Base-by-base conservation (phyloP, 108 stramenopile genomes). In the Asterionellopsis glacialis region DNA sequence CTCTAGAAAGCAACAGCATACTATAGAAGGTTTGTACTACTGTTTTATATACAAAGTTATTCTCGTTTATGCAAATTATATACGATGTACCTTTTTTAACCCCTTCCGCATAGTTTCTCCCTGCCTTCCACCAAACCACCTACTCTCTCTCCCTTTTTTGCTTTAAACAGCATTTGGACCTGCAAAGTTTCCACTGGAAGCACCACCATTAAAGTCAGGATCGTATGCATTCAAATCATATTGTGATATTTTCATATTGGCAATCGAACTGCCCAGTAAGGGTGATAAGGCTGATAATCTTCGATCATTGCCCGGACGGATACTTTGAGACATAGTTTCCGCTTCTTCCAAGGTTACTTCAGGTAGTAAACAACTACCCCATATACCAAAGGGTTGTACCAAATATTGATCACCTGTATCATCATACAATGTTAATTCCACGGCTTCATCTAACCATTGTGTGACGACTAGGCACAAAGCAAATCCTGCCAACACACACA, bases 311-410 rank as follows among this genome's bases (percentile, higher is more conserved):
- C 23, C 1, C 10, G 25, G 49, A 15, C 49, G 47, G 53, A 38
- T 33, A 23, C 13, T 21, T 42, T 21, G 39, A 19, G 18, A 27
- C 11, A n/a, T 41, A n/a, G 51, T 33, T 44, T 43, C 59, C 16
- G 41, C 59, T 28, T 65, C 65, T 15, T 64, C 65, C 22, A 55
- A 38, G 21, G 50, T 44, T 1, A 70, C 69, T 42, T 59, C 70
- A 41, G 51, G 59, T 6, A 66, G 75, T 27, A 69, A 72, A n/a
- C 81, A 67, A 54, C 80, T 85, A 77, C 72, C 77, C 79, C 88
- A 91, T 55, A 91, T 77, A 13, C 90, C 90, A 66, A 91, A 87
- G 11, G 90, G 90, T 58, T 83, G 73, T 13, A 87, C 84, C 33
- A 84, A 58, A 60, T 67, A 81, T 58, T 67, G 62, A 19, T 57